phyloP scores from a whole-genome alignment of 805 yeast species.

The Candida incommunis region DNA sequence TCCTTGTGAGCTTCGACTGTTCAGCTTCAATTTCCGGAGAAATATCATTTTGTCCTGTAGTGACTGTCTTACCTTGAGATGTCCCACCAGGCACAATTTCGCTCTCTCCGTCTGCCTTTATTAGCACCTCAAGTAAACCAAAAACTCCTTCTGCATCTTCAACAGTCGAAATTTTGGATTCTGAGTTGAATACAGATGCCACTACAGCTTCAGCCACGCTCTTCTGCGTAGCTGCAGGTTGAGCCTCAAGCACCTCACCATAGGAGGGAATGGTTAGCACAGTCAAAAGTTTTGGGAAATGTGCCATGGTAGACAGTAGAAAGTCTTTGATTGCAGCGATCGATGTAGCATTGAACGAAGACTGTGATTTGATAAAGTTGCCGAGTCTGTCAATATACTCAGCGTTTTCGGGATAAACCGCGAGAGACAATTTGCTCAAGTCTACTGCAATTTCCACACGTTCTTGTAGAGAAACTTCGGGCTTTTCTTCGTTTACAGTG shows the following conservation, averaged over 20 bases:
- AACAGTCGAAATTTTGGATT: conserved; percentile 23
- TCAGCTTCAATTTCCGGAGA: conserved; percentile 18
- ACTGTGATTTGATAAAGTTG: conserved; percentile 29
- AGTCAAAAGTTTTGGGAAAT: conserved; percentile 15
- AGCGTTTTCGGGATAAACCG: conserved; percentile 49
- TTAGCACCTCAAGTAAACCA: conserved; percentile 41
- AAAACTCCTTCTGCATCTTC: conserved; percentile 48
- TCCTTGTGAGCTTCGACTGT: conserved; percentile 36
- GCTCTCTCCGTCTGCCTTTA: conserved; percentile 23
- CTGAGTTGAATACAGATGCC: conserved; percentile 34
- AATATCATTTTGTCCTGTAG: conserved; percentile 8
- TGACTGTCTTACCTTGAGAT: conserved; percentile 4
- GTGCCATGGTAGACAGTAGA: conserved; percentile 21
- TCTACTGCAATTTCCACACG: conserved; percentile 50
- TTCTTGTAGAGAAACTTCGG: conserved; percentile 55
- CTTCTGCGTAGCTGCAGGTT: conserved; percentile 37
- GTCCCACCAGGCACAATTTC: conserved; percentile 13
- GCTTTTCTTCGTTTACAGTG: conserved; percentile 39
- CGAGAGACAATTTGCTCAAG: conserved; percentile 47
- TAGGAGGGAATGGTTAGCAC: conserved; percentile 32
- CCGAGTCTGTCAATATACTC: conserved; percentile 49
- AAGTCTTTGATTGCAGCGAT: conserved; percentile 16
- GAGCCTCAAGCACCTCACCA: conserved; percentile 38
- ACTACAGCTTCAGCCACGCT: conserved; percentile 48
- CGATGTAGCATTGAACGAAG: not conserved